These are phyloP conservation scores for Podila verticillata DNA, from an alignment of 192 early-diverging fungal species.

Conservation along the genomic window DNA sequence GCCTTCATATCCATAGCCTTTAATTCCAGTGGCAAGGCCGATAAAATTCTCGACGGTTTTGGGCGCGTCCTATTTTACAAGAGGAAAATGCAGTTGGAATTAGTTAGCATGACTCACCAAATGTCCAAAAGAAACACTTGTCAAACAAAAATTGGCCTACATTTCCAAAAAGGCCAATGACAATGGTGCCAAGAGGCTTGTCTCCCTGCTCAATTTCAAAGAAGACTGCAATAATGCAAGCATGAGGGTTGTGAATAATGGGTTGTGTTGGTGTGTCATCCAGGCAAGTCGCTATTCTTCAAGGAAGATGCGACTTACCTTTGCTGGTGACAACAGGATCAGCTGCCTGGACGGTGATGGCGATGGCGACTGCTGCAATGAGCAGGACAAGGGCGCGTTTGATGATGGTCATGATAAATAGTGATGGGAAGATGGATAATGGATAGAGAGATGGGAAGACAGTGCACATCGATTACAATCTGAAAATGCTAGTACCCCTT, in stretches of 20 bases:
- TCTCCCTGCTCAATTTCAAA: slow-evolving; percentile 89
- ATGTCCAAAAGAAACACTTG: slow-evolving; percentile 54
- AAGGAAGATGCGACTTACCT: slow-evolving; percentile 37
- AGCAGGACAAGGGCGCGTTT: slow-evolving; percentile 28
- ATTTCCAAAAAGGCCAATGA: slow-evolving; percentile 80
- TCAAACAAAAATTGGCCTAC: slow-evolving; percentile 47
- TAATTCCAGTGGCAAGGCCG: slow-evolving; percentile 84
- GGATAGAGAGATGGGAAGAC: background rate
- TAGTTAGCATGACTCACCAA: slow-evolving; percentile 57
- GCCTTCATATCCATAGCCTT: slow-evolving; percentile 43
- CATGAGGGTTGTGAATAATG: background rate
- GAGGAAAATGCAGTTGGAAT: slow-evolving; percentile 9
- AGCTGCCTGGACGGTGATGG: slow-evolving; percentile 48
- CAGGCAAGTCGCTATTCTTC: too few relatives aligned
- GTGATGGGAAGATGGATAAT: background rate
- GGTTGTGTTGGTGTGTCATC: too few relatives aligned
- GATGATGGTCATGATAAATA: slow-evolving; percentile 27
- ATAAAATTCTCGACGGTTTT: slow-evolving; percentile 93
- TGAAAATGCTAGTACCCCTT: too few relatives aligned
- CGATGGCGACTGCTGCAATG: slow-evolving; percentile 26
- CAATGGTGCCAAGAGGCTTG: slow-evolving; percentile 72
- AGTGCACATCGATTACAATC: too few relatives aligned
- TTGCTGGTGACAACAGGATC: slow-evolving; percentile 75
- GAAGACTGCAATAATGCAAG: slow-evolving; percentile 63
- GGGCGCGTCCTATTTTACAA: slow-evolving; percentile 56